phyloP scores from a whole-genome alignment of 768 basidiomycete species.

The Suillus subluteus region DNA sequence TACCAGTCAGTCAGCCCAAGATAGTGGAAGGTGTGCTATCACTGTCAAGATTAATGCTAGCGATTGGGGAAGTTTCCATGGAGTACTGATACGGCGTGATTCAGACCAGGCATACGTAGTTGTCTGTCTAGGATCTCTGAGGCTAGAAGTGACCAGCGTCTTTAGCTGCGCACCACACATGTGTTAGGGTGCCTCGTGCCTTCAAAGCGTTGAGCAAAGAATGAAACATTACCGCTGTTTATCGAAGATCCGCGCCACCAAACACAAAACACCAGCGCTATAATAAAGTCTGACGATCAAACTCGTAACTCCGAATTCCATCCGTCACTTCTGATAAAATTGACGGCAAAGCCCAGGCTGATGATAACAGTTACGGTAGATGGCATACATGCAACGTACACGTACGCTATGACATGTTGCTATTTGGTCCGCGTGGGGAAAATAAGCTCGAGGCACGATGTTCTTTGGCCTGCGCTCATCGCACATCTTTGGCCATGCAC shows the following conservation, averaged over 20 bases:
- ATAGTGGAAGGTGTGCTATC: slow-evolving; percentile 2
- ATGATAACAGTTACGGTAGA: neutral
- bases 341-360: neutral
- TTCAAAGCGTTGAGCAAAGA: neutral
- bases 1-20: slow-evolving; percentile 6
- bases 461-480: neutral
- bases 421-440: neutral
- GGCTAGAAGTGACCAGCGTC: neutral
- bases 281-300: neutral
- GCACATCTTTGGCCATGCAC: neutral
- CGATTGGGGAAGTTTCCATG: neutral
- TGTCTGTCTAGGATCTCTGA: neutral
- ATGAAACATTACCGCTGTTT: neutral
- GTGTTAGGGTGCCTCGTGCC: neutral
- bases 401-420: neutral
- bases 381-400: neutral
- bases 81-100: neutral
- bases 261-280: neutral
- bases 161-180: neutral
- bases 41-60: neutral
- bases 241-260: slow-evolving; percentile 3
- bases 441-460: neutral
- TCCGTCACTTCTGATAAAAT: neutral
- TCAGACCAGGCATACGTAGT: neutral
- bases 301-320: slow-evolving; percentile 1